These are phyloP conservation scores for Handroanthus guayacan DNA, from an alignment of 257 asterid species.

Conservation along the genomic window DNA sequence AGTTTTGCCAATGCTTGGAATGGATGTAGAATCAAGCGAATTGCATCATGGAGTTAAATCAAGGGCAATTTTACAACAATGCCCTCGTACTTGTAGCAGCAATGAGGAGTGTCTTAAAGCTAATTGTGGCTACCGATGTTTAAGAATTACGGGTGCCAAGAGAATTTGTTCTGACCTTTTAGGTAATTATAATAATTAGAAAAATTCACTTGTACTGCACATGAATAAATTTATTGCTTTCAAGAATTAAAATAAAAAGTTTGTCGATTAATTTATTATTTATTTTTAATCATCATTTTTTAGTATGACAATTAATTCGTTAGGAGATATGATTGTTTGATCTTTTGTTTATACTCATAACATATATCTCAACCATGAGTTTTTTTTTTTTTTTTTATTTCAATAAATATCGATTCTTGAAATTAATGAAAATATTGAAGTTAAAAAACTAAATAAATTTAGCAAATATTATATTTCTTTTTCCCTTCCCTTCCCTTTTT, in stretches of 20 bases:
- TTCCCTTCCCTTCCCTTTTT: no score
- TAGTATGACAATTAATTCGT: no score
- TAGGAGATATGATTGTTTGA: no score
- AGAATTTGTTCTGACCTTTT: conserved; percentile 11
- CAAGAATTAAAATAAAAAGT: background rate
- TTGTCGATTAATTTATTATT: background rate
- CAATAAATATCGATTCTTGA: no score
- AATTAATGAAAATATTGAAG: no score
- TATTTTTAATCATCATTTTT: background rate
- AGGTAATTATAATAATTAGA: background rate
- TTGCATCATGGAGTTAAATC: conserved; percentile 12
- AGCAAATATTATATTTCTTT: no score
- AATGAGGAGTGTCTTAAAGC: conserved; percentile 22
- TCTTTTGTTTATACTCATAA: no score
- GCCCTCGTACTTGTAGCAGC: conserved; percentile 17
- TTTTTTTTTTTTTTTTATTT: no score
- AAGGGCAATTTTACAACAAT: background rate
- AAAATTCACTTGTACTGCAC: background rate
- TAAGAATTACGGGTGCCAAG: background rate
- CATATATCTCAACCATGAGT: no score
- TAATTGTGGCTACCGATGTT: conserved; percentile 30
- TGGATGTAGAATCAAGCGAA: conserved; percentile 29
- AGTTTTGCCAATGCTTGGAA: background rate
- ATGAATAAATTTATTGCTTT: background rate
- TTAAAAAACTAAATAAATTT: no score